Evolutionary conservation across 164 flowering plant species (phyloP), one percentile per base, ranked within the genome.

Genomic region (Macadamia tetraphylla): DNA sequence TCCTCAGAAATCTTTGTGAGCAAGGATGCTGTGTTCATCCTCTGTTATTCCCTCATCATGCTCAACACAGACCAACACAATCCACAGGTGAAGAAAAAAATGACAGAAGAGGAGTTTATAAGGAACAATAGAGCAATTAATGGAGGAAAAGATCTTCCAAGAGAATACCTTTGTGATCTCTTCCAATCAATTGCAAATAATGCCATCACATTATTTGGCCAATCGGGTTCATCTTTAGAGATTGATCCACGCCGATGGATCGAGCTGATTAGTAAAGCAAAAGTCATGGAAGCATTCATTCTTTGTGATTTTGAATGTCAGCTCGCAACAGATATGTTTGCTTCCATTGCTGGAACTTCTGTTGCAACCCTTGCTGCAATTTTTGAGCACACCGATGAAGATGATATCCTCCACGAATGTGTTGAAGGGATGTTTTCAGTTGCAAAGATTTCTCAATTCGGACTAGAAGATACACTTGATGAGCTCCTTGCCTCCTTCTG

Each of bases 61-160:
- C 88, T 95, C 68, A 95, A 95, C 77, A 92, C 98, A 5, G 98
- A 95, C 79, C 98, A 84, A 57, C 99, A 95, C 63, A 92, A 90
- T 64, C 92, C 96, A 0, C 98, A 94, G 64, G 99, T 95, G 53
- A 95, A 90, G 86, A 95, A 88, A 72, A 95, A 95, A 81, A 95
- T 92, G 98, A 90, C 98, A n/a, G 99, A 95, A 67, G 99, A 95
- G 10, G 98, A 95, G 69, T 95, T 92, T 76, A 90, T 95, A n/a
- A 75, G 86, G 67, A 95, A 95, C 84, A 92, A 92, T 32, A 79
- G 99, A 78, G 85, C 82, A 29, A 92, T 90, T 56, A 95, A 95
- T 76, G 96, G 81, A 31, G 99, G 99, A 51, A 81, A 84, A 18
- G 99, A 95, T 80, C 93, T 95, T 63, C 96, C 97, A 4, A 81